Conservation (phyloP, 1,284 basidiomycete genomes). For the Tremellales sp. region DNA sequence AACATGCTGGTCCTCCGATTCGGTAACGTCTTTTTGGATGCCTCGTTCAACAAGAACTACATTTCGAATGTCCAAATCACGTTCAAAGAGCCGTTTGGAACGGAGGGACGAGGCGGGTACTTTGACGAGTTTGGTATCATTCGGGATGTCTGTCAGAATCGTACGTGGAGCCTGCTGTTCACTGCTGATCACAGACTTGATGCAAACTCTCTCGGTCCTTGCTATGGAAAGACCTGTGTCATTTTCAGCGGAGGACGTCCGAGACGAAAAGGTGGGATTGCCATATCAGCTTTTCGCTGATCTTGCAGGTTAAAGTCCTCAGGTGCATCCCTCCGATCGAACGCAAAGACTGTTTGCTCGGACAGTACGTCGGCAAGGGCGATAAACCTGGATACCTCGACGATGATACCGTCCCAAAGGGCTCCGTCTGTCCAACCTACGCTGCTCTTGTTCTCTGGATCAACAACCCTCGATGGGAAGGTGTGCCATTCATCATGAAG, state of each 20-base stretch:
- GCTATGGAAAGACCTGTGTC: slow-evolving; percentile 98
- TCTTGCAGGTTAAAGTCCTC: slow-evolving; percentile 80
- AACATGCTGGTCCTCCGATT: slow-evolving; percentile 91
- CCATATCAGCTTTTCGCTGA: slow-evolving; percentile 15
- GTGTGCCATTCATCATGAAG: slow-evolving; percentile 94
- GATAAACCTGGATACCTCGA: slow-evolving; percentile 97
- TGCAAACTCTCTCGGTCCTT: slow-evolving; percentile 86
- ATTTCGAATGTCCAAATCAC: slow-evolving; percentile 96
- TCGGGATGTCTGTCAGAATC: slow-evolving; percentile 92
- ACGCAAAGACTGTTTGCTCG: slow-evolving; percentile 73
- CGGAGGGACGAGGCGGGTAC: slow-evolving; percentile 94
- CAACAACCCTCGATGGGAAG: slow-evolving; percentile 93
- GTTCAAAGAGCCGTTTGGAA: slow-evolving; percentile 97
- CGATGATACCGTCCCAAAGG: slow-evolving; percentile 86
- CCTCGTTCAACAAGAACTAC: slow-evolving; percentile 88
- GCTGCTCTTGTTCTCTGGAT: slow-evolving; percentile 84
- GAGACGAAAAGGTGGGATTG: slow-evolving; percentile 80
- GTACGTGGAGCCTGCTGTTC: slow-evolving; percentile 49
- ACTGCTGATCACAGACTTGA: slow-evolving; percentile 60
- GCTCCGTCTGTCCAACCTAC: slow-evolving; percentile 87
- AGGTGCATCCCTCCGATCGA: slow-evolving; percentile 80
- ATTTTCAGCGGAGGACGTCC: slow-evolving; percentile 90
- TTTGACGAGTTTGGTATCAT: slow-evolving; percentile 99
- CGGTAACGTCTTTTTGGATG: slow-evolving; percentile 81
- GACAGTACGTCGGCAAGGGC: slow-evolving; percentile 81